phyloP scores from a whole-genome alignment of 108 stramenopile species.

The Aurantiochytrium sp. region DNA sequence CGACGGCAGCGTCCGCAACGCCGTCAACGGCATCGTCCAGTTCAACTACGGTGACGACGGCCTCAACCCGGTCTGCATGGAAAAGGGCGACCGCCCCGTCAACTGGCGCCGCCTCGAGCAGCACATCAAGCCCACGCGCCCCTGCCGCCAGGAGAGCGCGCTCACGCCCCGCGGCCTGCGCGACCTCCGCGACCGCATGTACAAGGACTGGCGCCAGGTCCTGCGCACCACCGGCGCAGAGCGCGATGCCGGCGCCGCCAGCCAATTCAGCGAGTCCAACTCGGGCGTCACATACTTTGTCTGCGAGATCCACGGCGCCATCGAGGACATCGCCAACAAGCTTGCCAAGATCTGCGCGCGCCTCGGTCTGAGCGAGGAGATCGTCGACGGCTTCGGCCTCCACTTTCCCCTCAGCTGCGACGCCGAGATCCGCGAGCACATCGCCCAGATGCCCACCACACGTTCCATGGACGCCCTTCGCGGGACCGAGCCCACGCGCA shows the following conservation, averaged over 20 bases:
- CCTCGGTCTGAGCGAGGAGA: not conserved
- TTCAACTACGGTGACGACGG: slow-evolving; percentile 96
- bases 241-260: not conserved
- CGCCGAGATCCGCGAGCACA: not conserved
- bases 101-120: slow-evolving; percentile 66
- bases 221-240: not conserved
- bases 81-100: slow-evolving; percentile 78
- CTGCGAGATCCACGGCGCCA: not conserved
- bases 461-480: not conserved
- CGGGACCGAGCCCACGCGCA: not conserved
- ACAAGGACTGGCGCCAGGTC: not conserved
- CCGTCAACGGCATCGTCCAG: slow-evolving; percentile 90
- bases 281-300: not conserved
- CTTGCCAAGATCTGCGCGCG: not conserved
- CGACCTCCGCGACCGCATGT: not conserved
- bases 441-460: not conserved
- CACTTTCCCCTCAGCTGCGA: not conserved
- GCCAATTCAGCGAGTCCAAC: not conserved
- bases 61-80: slow-evolving; percentile 89
- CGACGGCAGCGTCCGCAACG: slow-evolving; percentile 74
- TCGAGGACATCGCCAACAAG: not conserved
- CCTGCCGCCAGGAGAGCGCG: not conserved
- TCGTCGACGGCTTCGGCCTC: not conserved
- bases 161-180: not conserved
- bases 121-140: slow-evolving; percentile 39